Percentiles rank a stretch among this genome's conserved stretches.
phyloP scores from a whole-genome alignment of 768 basidiomycete genomes.

The Psilocybe cyanescens region DNA sequence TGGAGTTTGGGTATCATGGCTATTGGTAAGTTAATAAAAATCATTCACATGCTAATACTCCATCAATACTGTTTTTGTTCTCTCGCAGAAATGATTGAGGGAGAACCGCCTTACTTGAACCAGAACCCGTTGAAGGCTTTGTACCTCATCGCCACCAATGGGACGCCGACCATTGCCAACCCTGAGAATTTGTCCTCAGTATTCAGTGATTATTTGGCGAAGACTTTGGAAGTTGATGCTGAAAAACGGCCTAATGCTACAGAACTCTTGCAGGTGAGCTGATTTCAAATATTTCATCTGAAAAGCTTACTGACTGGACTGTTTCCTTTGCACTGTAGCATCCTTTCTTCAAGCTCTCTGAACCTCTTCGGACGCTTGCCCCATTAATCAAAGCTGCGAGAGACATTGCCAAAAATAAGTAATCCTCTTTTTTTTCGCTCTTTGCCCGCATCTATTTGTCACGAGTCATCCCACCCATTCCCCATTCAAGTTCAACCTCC shows the following conservation, averaged over 20 bases:
- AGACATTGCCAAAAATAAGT: slow-evolving; percentile 76
- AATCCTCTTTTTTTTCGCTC: slow-evolving; percentile 13
- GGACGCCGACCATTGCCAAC: slow-evolving; percentile 95
- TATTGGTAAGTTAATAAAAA: slow-evolving; percentile 59
- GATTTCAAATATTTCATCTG: slow-evolving; percentile 11
- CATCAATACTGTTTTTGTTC: slow-evolving; percentile 4
- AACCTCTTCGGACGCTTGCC: slow-evolving; percentile 83
- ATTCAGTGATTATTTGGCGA: slow-evolving; percentile 89
- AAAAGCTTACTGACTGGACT: background rate
- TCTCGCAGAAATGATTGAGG: slow-evolving; percentile 91
- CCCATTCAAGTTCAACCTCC: background rate
- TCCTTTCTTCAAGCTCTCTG: slow-evolving; percentile 86
- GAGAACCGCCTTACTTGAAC: slow-evolving; percentile 94
- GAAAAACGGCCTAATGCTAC: slow-evolving; percentile 91
- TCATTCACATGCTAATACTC: background rate
- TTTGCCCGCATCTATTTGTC: slow-evolving; percentile 5
- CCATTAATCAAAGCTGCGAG: slow-evolving; percentile 93
- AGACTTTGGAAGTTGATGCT: slow-evolving; percentile 91
- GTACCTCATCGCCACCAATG: slow-evolving; percentile 98
- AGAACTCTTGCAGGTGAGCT: slow-evolving; percentile 69
- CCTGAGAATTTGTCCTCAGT: slow-evolving; percentile 72
- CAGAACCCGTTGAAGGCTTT: slow-evolving; percentile 97
- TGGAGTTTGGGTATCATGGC: slow-evolving; percentile 98
- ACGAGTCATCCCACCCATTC: slow-evolving; percentile 1
- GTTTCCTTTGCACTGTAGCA: slow-evolving; percentile 50